Evolutionary conservation across 108 stramenopile genomes (phyloP).

Genomic region (Hondaea fermentalgiana): DNA sequence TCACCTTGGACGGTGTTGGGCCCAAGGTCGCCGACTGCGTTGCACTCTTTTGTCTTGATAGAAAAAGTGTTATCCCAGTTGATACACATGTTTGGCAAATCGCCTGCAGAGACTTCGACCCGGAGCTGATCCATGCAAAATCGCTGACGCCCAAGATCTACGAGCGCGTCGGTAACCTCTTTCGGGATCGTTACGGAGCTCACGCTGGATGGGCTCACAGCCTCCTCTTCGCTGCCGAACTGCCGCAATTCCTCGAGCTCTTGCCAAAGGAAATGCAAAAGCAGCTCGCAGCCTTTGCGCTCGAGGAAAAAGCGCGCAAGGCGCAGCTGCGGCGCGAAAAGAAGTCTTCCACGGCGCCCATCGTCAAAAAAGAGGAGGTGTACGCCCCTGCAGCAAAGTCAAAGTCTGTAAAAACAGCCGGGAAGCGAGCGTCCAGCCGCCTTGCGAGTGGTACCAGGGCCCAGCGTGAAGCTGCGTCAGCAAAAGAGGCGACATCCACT

Average conservation of each 20-base stretch:
- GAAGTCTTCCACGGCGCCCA: neutral
- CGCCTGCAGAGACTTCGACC: slow-evolving; percentile 74
- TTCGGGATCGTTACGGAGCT: slow-evolving; percentile 68
- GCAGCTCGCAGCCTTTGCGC: slow-evolving; percentile 36
- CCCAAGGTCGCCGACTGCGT: slow-evolving; percentile 98
- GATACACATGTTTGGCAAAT: slow-evolving; percentile 96
- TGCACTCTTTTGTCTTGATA: slow-evolving; percentile 83
- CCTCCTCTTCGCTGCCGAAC: slow-evolving; percentile 85
- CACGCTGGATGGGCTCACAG: slow-evolving; percentile 97
- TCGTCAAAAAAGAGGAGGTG: no score
- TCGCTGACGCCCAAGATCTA: slow-evolving; percentile 86
- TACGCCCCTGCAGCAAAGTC: no score
- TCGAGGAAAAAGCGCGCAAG: slow-evolving; percentile 34
- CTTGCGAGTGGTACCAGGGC: no score
- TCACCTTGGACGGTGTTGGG: slow-evolving; percentile 74
- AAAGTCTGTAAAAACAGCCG: no score
- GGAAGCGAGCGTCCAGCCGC: no score
- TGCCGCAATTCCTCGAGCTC: slow-evolving; percentile 34
- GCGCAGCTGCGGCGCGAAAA: neutral
- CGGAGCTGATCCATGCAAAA: slow-evolving; percentile 53
- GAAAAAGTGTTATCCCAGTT: slow-evolving; percentile 78
- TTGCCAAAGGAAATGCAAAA: slow-evolving; percentile 29
- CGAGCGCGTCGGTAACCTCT: slow-evolving; percentile 76
- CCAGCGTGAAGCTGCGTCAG: neutral
- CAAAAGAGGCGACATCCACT: neutral